Percentiles rank a stretch among this genome's conserved stretches.
Evolutionary conservation across 768 basidiomycete species (phyloP).

Genomic region (Boletus pseudo-olivaceus): DNA sequence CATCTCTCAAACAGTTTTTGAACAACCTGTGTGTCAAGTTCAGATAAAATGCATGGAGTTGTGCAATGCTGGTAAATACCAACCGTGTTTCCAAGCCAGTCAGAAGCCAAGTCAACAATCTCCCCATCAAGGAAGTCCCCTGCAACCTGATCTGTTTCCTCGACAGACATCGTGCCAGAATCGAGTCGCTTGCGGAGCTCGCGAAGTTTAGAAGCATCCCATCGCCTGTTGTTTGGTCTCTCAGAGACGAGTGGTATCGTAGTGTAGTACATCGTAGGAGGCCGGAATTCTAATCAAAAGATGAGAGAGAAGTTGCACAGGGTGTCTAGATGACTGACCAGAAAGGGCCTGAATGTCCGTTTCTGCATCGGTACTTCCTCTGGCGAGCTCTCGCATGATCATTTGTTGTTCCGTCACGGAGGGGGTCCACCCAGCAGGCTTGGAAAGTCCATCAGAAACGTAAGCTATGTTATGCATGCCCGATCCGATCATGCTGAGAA

Average conservation of each 20-base stretch:
- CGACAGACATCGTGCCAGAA: slow-evolving; percentile 75
- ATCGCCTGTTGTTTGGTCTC: slow-evolving; percentile 77
- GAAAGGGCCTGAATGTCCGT: slow-evolving; percentile 81
- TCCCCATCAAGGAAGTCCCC: slow-evolving; percentile 91
- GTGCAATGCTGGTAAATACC: slow-evolving; percentile 11
- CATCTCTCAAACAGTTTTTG: slow-evolving; percentile 96
- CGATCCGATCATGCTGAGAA: slow-evolving; percentile 83
- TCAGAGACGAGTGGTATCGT: slow-evolving; percentile 90
- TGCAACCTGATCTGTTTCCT: slow-evolving; percentile 89
- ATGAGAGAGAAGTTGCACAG: slow-evolving; percentile 1
- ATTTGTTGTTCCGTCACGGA: slow-evolving; percentile 93
- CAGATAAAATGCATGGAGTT: not conserved
- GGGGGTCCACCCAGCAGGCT: slow-evolving; percentile 63
- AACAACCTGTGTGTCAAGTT: slow-evolving; percentile 58
- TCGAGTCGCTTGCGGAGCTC: slow-evolving; percentile 94
- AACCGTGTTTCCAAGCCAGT: slow-evolving; percentile 95
- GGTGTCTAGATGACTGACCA: slow-evolving; percentile 48
- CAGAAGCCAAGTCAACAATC: slow-evolving; percentile 91
- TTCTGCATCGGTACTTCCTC: slow-evolving; percentile 73
- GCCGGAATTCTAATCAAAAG: slow-evolving; percentile 68
- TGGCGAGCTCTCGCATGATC: slow-evolving; percentile 91
- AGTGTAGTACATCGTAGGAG: slow-evolving; percentile 94
- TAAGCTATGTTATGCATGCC: slow-evolving; percentile 61
- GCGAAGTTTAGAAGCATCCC: slow-evolving; percentile 91
- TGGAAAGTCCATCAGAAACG: slow-evolving; percentile 52